A percentile compares a stretch with the other conserved stretches of the same genome.
phyloP scores from a whole-genome alignment of 2,329 filamentous ascomycete genomes.

The Chalaropsis ovoidea region DNA sequence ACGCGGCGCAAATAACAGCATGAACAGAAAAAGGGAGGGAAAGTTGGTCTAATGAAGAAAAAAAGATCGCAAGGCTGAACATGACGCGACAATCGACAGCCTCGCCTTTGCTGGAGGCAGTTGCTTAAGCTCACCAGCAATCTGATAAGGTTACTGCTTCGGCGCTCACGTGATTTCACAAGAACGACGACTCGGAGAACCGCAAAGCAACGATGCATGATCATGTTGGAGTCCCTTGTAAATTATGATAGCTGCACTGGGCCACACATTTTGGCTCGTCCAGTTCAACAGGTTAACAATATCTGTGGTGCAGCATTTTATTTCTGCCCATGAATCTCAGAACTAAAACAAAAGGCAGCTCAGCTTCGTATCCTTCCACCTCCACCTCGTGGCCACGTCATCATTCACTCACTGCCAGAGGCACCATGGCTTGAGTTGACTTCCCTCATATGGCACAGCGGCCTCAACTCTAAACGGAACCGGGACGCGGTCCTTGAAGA shows the following conservation, averaged over 20 bases:
- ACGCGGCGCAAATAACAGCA: not conserved
- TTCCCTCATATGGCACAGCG: constrained; percentile 6
- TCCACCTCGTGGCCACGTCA: not conserved
- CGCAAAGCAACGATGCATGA: not conserved
- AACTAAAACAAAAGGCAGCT: not conserved
- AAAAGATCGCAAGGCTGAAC: no score
- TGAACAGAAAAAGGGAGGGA: not conserved
- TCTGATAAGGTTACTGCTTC: not conserved
- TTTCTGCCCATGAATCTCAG: not conserved
- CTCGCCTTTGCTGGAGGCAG: not conserved
- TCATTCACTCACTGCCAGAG: not conserved
- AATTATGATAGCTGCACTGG: no score
- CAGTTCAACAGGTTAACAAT: no score
- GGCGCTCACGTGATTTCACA: constrained; percentile 1
- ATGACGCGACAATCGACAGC: not conserved
- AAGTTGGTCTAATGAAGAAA: not conserved
- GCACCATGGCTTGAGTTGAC: constrained; percentile 21
- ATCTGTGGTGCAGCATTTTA: not conserved
- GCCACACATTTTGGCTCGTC: no score
- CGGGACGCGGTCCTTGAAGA: constrained; percentile 18
- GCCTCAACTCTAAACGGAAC: constrained; percentile 19
- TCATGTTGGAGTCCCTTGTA: no score
- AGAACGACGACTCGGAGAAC: not conserved
- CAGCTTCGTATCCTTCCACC: not conserved
- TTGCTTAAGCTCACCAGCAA: not conserved